Percentiles rank a stretch among this genome's conserved stretches.
Conservation (phyloP, 2,329 filamentous ascomycete genomes). For the Aspergillus proliferans region DNA sequence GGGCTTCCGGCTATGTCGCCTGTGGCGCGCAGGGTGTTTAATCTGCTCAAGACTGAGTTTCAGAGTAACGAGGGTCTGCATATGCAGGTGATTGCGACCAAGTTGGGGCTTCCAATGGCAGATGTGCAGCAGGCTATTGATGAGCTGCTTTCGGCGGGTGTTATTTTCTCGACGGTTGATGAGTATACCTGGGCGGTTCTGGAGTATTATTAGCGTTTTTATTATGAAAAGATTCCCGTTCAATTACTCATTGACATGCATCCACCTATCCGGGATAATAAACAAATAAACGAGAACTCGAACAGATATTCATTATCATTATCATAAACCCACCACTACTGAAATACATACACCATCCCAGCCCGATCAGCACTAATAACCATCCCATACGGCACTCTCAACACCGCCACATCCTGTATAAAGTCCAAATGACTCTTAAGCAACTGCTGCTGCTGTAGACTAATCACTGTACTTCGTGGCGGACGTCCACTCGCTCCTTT, state of each 20-base stretch:
- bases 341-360: slow-evolving; percentile 81
- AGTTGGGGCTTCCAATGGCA: slow-evolving; percentile 57
- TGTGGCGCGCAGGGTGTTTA: slow-evolving; percentile 64
- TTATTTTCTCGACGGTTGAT: slow-evolving; percentile 87
- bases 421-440: slow-evolving; percentile 81
- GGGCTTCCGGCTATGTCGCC: slow-evolving; percentile 47
- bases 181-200: slow-evolving; percentile 87
- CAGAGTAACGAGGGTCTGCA: slow-evolving; percentile 80
- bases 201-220: slow-evolving; percentile 43
- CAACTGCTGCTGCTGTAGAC: slow-evolving; percentile 77
- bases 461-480: slow-evolving; percentile 76
- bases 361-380: slow-evolving; percentile 82
- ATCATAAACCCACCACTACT: slow-evolving; percentile 28
- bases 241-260: not conserved
- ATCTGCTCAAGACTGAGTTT: slow-evolving; percentile 58
- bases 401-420: slow-evolving; percentile 77
- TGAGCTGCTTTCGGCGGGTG: slow-evolving; percentile 65
- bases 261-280: not conserved
- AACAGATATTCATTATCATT: not conserved
- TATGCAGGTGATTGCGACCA: slow-evolving; percentile 65
- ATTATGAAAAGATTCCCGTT: not conserved
- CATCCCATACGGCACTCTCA: slow-evolving; percentile 90
- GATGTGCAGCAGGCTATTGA: slow-evolving; percentile 75
- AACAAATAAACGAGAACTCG: no score
- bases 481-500: slow-evolving; percentile 42